Evolutionary conservation across 2,329 filamentous ascomycete genomes (phyloP).

Genomic region (Corinectria fuckeliana): DNA sequence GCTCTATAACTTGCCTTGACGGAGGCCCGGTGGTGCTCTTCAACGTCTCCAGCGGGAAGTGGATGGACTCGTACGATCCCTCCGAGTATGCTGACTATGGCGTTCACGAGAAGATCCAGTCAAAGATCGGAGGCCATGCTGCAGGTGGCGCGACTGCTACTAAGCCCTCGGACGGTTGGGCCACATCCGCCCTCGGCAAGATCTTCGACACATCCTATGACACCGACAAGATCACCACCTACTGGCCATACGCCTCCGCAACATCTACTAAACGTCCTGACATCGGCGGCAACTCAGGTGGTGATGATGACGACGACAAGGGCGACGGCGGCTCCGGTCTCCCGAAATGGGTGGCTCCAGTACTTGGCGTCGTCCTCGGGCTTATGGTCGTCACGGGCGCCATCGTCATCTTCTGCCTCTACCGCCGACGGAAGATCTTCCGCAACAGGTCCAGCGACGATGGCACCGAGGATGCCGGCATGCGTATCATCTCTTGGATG

Average conservation of each 20-base stretch:
- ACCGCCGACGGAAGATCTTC: conserved; percentile 55
- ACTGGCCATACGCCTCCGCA: conserved; percentile 63
- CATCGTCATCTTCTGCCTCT: conserved; percentile 59
- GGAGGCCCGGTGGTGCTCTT: conserved; percentile 68
- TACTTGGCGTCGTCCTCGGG: conserved; percentile 67
- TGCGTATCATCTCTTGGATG: conserved; percentile 61
- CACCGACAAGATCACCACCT: conserved; percentile 61
- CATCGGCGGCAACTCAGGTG: conserved; percentile 10
- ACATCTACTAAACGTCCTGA: conserved; percentile 27
- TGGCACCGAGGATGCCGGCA: conserved; percentile 54
- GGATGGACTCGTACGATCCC: conserved; percentile 75
- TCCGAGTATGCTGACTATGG: conserved; percentile 68
- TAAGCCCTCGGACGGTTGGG: conserved; percentile 65
- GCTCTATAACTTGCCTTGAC: conserved; percentile 52
- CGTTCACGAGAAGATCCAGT: conserved; percentile 69
- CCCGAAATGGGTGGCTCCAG: conserved; percentile 65
- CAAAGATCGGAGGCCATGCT: conserved; percentile 70
- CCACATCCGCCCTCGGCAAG: conserved; percentile 51
- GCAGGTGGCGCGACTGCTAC: conserved; percentile 74
- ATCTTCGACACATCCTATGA: conserved; percentile 65
- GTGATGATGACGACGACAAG: conserved; percentile 28
- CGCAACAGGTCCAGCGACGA: conserved; percentile 46
- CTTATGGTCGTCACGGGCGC: conserved; percentile 61
- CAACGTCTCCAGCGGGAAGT: conserved; percentile 72
- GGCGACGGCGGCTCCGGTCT: conserved; percentile 47